Evolutionary conservation across 352 stramenopile genomes (phyloP).

Genomic region (Thraustochytrium sp.): DNA sequence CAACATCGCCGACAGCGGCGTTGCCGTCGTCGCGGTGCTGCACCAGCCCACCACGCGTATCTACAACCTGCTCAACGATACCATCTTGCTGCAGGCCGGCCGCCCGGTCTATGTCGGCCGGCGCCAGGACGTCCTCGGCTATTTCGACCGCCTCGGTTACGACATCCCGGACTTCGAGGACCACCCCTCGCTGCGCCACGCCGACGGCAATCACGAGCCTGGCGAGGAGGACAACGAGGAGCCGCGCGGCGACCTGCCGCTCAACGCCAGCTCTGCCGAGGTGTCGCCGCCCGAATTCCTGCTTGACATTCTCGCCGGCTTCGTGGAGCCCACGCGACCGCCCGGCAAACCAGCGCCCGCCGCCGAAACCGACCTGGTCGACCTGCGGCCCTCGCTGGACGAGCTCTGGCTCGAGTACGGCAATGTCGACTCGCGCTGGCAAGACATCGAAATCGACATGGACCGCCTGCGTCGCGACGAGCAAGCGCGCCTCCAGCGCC

Average conservation of each 20-base stretch:
- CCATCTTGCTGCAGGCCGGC: background rate
- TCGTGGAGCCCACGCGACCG: background rate
- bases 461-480: constrained; percentile 2
- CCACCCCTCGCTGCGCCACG: background rate
- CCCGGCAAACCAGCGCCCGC: background rate
- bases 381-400: background rate
- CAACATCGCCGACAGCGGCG: background rate
- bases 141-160: background rate
- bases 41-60: constrained; percentile 25
- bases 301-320: background rate
- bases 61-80: constrained; percentile 14
- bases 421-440: background rate
- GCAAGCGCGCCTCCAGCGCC: background rate
- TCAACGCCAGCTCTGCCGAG: background rate
- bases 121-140: constrained; percentile 6
- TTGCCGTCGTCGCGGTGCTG: constrained; percentile 25
- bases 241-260: too few species aligned
- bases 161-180: background rate
- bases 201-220: background rate
- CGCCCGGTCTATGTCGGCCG: background rate
- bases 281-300: constrained; percentile 26
- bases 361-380: background rate
- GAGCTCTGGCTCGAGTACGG: background rate
- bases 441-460: constrained; percentile 26
- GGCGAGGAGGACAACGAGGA: background rate